Base-by-base conservation (phyloP, 768 basidiomycete species). In the Pleurotus tuoliensis region DNA sequence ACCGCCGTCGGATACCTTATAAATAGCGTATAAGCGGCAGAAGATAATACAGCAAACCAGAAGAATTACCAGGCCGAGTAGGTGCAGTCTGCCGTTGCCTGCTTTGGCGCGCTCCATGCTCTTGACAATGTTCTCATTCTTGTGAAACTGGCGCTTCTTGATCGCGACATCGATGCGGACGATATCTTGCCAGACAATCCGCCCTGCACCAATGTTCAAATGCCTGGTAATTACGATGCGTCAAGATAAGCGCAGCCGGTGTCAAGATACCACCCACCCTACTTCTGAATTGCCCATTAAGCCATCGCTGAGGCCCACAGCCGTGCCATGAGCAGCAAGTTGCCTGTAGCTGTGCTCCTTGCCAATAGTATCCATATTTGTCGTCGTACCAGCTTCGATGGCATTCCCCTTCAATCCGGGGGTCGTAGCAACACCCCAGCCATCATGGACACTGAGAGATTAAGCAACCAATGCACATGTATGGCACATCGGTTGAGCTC, bases 231-330 rank as follows among this genome's bases (percentile, higher is more conserved):
- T 46, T 18, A 37, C 27, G 18, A 30, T 9, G 30, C 30, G 30
- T 37, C 18, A 49, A 40, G 40, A 39, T 43, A 4, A 56, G 51
- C 13, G n/a, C 22, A 34, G 15, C 16, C 8, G 9, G 12, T 18
- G 39, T 5, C 48, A 22, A 27, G 4, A 37, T 30, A 40, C 11
- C 15, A 74, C 90, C 57, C 66, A 94, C 92, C 94, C 95, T 60
- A 97, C 94, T 74, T 98, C 94, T 2, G 94, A 96, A 75, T 98
- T 96, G 13, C 94, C 95, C 95, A 98, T 98, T 54, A 97, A 82
- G 0, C 94, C 95, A 44, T 97, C 95, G 64, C 79, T 92, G 55
- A 98, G 78, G 1, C 94, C 94, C 4, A 97, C 95, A 5, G 94
- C 88, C n/a, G 91, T 78, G 9, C 94, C 94, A 61, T 94, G 92